Evolutionary conservation across 2,329 filamentous ascomycete species (phyloP), one percentile per base, ranked within the genome.

Genomic region (Colletotrichum neosansevieriae): DNA sequence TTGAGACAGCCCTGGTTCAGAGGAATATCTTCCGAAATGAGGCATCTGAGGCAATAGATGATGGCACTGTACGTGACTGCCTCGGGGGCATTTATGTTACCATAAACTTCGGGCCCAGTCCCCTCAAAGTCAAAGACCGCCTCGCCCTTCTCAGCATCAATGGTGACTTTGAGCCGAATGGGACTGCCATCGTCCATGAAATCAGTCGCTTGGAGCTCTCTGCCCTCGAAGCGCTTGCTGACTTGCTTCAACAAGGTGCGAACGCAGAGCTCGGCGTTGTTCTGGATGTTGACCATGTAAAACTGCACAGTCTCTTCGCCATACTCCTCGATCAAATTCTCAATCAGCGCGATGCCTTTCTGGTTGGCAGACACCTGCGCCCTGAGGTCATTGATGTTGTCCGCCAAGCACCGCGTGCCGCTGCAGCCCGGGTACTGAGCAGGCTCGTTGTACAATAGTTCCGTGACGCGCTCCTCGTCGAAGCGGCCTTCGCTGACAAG

Each of bases 121-220:
- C 93, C 93, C 0, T 83, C 85, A 76, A 96, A 96, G 76, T 96
- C 92, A 73, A 96, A 96, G 1, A 92, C 83, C 0, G 93, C 93
- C 70, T 94, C 92, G 24, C 92, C 93, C 69, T 92, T 91, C 0
- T 90, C 85, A 0, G 87, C 86, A 72, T 95, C 88, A 67, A 96
- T 96, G 1, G 86, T 91, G 63, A 96, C 85, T 71, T 89, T 91
- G 3, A 96, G 84, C 45, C 85, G 83, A 73, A 96, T 95, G 0
- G 92, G 92, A 3, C 88, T 91, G 5, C 93, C 93, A 70, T 96
- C 93, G 74, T 96, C 93, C 93, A 96, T 95, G 78, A 90, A 91
- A 73, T 96, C 93, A 4, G 90, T 82, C 0, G 93, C 92, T 3
- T 88, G 87, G 1, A 96, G 83, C 49, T 92, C 88, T 63, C 89